phyloP scores from a whole-genome alignment of 2,329 filamentous ascomycete genomes.

The Xylaria sp. region DNA sequence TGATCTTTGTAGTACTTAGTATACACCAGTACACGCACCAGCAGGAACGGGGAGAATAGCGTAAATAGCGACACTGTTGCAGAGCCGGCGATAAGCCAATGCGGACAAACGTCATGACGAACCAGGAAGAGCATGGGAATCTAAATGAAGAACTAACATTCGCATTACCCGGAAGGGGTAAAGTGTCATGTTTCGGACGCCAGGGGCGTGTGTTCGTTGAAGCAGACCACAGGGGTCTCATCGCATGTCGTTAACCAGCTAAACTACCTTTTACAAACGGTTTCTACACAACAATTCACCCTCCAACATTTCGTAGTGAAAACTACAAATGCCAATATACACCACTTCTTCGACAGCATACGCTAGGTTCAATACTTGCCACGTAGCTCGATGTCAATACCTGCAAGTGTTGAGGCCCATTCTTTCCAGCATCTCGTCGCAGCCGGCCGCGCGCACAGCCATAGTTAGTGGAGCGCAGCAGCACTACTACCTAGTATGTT shows the following conservation, averaged over 20 bases:
- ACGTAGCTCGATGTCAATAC: neutral
- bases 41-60: neutral
- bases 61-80: neutral
- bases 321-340: too few relatives aligned
- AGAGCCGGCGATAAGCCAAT: neutral
- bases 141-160: slow-evolving; percentile 29
- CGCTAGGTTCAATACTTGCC: too few relatives aligned
- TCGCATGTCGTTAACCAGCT: neutral
- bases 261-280: too few relatives aligned
- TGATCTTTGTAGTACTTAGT: too few relatives aligned
- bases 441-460: neutral
- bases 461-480: neutral
- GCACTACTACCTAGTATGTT: neutral
- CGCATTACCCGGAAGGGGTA: neutral
- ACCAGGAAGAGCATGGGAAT: slow-evolving; percentile 28
- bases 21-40: too few relatives aligned
- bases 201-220: too few relatives aligned
- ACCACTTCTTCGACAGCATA: too few relatives aligned
- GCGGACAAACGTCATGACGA: slow-evolving; percentile 25
- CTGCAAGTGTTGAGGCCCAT: neutral
- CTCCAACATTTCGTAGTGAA: too few relatives aligned
- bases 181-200: too few relatives aligned
- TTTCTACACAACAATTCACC: too few relatives aligned
- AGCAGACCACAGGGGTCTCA: too few relatives aligned
- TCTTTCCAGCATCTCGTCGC: neutral